Percentiles rank a stretch among this genome's conserved stretches.
These are phyloP conservation scores for Globisporangium iwayamae DNA, from an alignment of 352 stramenopile genomes.

Conservation along the genomic window DNA sequence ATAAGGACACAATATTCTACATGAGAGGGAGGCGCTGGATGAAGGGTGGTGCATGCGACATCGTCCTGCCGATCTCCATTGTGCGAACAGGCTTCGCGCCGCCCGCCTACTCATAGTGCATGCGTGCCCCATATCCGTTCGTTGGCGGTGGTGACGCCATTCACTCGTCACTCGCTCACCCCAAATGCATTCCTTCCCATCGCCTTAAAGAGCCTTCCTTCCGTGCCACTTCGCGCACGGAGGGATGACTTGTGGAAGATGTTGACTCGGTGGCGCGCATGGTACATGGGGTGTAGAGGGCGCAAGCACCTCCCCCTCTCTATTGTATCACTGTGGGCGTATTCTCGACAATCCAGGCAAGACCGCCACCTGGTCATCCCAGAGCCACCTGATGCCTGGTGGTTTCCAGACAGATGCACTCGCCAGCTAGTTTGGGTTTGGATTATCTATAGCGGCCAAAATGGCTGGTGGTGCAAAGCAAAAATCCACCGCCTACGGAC, in stretches of 20 bases:
- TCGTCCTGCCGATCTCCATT: background rate
- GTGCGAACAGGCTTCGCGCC: background rate
- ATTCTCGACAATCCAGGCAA: too few relatives aligned
- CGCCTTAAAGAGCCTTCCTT: too few relatives aligned
- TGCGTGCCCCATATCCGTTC: background rate
- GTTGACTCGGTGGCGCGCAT: too few relatives aligned
- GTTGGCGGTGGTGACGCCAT: background rate
- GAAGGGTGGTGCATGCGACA: conserved; percentile 5
- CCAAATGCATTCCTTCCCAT: too few relatives aligned
- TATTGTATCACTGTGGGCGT: too few relatives aligned
- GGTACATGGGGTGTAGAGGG: too few relatives aligned
- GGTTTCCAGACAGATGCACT: background rate
- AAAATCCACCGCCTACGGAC: background rate
- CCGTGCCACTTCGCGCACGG: too few relatives aligned
- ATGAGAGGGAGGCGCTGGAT: background rate
- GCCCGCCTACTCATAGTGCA: too few relatives aligned
- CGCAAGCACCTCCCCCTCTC: too few relatives aligned
- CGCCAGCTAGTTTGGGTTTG: background rate
- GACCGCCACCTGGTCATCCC: too few relatives aligned
- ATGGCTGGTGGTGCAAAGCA: background rate
- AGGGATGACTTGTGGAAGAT: too few relatives aligned
- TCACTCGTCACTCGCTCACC: too few relatives aligned
- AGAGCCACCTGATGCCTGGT: background rate
- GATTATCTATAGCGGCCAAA: background rate
- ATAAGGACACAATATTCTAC: background rate